phyloP scores from a whole-genome alignment of 352 stramenopile genomes.

The Globisporangium echinulatum region DNA sequence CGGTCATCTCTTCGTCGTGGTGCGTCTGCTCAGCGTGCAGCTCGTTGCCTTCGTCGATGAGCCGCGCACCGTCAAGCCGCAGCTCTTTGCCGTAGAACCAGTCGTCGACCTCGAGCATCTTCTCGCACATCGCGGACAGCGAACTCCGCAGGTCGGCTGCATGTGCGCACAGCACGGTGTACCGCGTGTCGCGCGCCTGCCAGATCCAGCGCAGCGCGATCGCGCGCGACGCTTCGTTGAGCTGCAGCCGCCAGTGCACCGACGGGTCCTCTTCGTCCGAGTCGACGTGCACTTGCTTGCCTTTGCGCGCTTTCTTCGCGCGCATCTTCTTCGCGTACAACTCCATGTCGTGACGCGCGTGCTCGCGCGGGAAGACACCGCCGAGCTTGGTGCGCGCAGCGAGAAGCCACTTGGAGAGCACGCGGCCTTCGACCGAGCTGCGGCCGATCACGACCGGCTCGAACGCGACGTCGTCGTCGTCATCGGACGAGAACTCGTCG shows the following conservation, averaged over 20 bases:
- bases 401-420: conserved; percentile 93
- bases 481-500: conserved; percentile 92
- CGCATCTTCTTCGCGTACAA: conserved; percentile 90
- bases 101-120: conserved; percentile 91
- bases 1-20: conserved; percentile 72
- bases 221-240: conserved; percentile 77
- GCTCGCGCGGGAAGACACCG: conserved; percentile 84
- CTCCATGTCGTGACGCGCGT: conserved; percentile 88
- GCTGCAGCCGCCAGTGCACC: conserved; percentile 66
- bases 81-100: conserved; percentile 91
- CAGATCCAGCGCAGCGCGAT: conserved; percentile 77
- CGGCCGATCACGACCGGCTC: conserved; percentile 90
- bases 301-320: conserved; percentile 47
- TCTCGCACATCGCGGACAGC: conserved; percentile 44
- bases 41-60: conserved; percentile 50
- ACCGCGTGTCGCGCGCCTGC: conserved; percentile 60
- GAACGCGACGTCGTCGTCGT: conserved; percentile 86
- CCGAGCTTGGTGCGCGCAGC: conserved; percentile 88
- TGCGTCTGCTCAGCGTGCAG: conserved; percentile 49
- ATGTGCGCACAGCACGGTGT: conserved; percentile 33
- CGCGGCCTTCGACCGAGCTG: conserved; percentile 85
- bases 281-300: conserved; percentile 55
- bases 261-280: conserved; percentile 70
- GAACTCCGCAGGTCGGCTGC: conserved; percentile 50
- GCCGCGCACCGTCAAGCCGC: conserved; percentile 63